Conservation (phyloP, 2,329 filamentous ascomycete genomes). For the Macrophomina pseudophaseolina region DNA sequence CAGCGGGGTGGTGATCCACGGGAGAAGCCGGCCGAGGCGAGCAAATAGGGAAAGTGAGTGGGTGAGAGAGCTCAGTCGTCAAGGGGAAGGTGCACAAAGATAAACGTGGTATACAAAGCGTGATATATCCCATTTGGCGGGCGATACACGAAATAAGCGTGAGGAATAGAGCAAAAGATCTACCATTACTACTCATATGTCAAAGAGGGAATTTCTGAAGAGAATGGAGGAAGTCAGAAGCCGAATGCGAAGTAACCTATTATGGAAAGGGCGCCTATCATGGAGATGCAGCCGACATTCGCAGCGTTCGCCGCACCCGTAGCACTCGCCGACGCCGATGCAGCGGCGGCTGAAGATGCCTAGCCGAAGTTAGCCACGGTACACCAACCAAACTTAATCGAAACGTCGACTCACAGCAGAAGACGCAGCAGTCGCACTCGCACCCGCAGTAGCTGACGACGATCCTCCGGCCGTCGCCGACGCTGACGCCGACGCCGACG, state of each 20-base stretch:
- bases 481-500: neutral
- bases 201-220: neutral
- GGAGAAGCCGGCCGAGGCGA: neutral
- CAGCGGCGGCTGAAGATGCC: neutral
- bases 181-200: neutral
- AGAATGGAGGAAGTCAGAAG: neutral
- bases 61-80: too few relatives aligned
- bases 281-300: neutral
- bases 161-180: neutral
- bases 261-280: neutral
- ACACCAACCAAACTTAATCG: neutral
- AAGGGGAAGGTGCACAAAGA: too few relatives aligned
- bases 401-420: neutral
- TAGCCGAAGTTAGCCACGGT: neutral
- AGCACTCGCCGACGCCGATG: neutral
- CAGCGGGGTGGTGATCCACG: constrained; percentile 37
- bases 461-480: neutral
- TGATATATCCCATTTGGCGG: neutral
- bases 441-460: neutral
- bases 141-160: neutral
- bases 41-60: neutral
- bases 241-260: neutral
- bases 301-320: neutral
- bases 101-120: too few relatives aligned
- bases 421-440: neutral